Base-by-base conservation (phyloP, 805 yeast genomes). In the Saccharomyces cerevisiae region DNA sequence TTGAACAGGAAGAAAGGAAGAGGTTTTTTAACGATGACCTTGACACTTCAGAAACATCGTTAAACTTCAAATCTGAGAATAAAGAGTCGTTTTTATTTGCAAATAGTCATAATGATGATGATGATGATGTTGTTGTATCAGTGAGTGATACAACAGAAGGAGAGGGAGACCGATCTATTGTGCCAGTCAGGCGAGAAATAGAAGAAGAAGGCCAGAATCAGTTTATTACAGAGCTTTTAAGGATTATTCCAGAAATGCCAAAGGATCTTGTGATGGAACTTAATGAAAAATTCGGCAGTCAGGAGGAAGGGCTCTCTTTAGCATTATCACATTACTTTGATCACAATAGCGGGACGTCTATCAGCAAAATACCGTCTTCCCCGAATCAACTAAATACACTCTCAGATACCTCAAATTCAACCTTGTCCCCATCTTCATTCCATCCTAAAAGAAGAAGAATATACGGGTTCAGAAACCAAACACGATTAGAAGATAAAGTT, bases 281-380 rank as follows among this genome's bases (percentile, higher is more conserved):
- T 11, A 70, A 57, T 50, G 56, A 60, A 1, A 67, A 64, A 53
- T 73, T 66, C 55, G 58, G 60, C n/a, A 51, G 57, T 14, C 49
- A 59, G 0, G 61, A 59, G 0, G 66, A 69, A n/a, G 61, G 68
- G 2, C 61, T 76, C 2, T 56, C 73, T 11, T 61, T 61, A n/a
- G 78, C 81, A 0, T 70, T 75, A 1, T 71, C 73, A 53, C 72
- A 70, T 0, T 76, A 71, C 55, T 70, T 76, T 53, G 79, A 76
- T 29, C 49, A 55, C 30, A 28, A n/a, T 17, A 51, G 51, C 8
- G 46, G 27, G 8, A 26, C 11, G 13, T 28, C n/a, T n/a, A 14
- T 6, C 21, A 27, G 24, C 28, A 52, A 43, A 6, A 24, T 53
- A 27, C 28, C 32, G 41, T 24, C 52, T 10, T 9, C 46, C 30